Percentiles rank a stretch among this genome's conserved stretches.
Evolutionary conservation across 2,329 filamentous ascomycete species (phyloP).

Genomic region (Magnaporthales sp.): DNA sequence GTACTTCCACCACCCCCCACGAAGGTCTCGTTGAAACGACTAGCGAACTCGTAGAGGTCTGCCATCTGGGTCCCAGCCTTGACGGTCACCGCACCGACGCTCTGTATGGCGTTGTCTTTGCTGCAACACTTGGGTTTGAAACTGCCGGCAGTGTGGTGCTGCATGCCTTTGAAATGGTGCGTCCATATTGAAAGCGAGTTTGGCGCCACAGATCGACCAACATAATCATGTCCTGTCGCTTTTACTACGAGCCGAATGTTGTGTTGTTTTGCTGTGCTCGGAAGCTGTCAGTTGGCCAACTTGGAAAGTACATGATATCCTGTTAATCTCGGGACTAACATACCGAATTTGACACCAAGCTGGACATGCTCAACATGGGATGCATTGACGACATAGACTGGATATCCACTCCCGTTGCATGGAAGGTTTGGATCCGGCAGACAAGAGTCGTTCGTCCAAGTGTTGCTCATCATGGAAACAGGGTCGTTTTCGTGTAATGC

Average conservation of each 20-base stretch:
- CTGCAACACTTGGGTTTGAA: constrained; percentile 32
- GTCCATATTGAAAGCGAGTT: constrained; percentile 49
- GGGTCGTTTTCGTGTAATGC: constrained; percentile 28
- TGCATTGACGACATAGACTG: constrained; percentile 30
- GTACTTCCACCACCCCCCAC: constrained; percentile 44
- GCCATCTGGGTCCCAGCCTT: constrained; percentile 42
- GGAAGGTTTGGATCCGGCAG: constrained; percentile 28
- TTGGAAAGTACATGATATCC: background rate
- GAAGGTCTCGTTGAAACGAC: constrained; percentile 33
- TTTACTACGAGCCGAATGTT: constrained; percentile 12
- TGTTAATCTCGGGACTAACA: constrained; percentile 2
- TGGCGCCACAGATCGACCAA: constrained; percentile 33
- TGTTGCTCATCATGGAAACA: constrained; percentile 26
- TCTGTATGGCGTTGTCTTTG: constrained; percentile 24
- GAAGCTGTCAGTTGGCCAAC: background rate
- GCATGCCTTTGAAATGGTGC: constrained; percentile 22
- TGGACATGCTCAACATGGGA: constrained; percentile 21
- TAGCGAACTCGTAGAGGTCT: constrained; percentile 34
- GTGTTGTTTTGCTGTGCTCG: constrained; percentile 13
- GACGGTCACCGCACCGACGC: constrained; percentile 38
- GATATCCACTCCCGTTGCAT: constrained; percentile 28
- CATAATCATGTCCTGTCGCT: constrained; percentile 12
- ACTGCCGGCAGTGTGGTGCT: constrained; percentile 18
- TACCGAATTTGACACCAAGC: constrained; percentile 32
- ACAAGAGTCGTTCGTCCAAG: constrained; percentile 40